phyloP scores from a whole-genome alignment of 768 basidiomycete species.

The Stropharia rugosoannulata region DNA sequence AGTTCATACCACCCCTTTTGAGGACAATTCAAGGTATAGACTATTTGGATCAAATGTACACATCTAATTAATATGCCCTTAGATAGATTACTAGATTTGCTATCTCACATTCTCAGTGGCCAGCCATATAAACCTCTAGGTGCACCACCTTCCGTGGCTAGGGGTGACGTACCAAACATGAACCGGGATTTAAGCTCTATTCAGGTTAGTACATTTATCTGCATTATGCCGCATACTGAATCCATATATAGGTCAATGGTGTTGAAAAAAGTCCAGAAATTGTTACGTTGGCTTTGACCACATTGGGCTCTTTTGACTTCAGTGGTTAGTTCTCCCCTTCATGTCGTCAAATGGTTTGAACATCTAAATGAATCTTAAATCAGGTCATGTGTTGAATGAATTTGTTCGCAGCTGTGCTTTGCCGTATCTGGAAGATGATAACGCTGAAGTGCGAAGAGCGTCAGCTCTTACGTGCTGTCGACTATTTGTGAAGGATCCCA shows the following conservation, averaged over 20 bases:
- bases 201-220: slow-evolving; percentile 32
- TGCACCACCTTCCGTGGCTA: slow-evolving; percentile 64
- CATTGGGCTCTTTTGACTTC: slow-evolving; percentile 92
- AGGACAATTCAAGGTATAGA: slow-evolving; percentile 86
- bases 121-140: slow-evolving; percentile 88
- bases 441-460: slow-evolving; percentile 80
- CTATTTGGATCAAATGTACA: not conserved
- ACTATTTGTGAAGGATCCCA: slow-evolving; percentile 91
- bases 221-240: not conserved
- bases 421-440: slow-evolving; percentile 93
- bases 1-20: slow-evolving; percentile 85
- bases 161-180: slow-evolving; percentile 48
- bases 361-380: slow-evolving; percentile 1
- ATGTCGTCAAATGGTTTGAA: not conserved
- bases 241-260: slow-evolving; percentile 34
- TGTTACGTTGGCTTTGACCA: slow-evolving; percentile 80
- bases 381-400: slow-evolving; percentile 92
- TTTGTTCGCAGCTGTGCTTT: slow-evolving; percentile 91
- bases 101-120: slow-evolving; percentile 80
- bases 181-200: slow-evolving; percentile 51
- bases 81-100: slow-evolving; percentile 89
- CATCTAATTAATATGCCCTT: not conserved
- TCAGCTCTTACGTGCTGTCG: slow-evolving; percentile 92
- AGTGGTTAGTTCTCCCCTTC: slow-evolving; percentile 52
- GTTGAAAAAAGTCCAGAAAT: slow-evolving; percentile 64